Evolutionary conservation across 2,329 filamentous ascomycete genomes (phyloP), one percentile per base, ranked within the genome.

Genomic region (Pyrenophora graminea): DNA sequence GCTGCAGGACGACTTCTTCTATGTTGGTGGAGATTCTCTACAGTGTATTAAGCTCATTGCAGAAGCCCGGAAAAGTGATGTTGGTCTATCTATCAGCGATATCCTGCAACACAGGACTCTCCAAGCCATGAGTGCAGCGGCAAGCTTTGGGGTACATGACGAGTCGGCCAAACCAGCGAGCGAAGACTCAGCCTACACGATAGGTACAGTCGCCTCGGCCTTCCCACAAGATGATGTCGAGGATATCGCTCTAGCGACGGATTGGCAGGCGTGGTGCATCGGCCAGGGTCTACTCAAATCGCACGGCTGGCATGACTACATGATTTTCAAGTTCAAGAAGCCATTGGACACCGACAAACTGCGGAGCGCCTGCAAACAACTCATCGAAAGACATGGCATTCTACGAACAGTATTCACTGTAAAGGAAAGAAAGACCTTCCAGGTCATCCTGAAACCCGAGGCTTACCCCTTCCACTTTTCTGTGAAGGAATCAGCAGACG

Each of bases 291-390:
- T 47, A 10, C 27, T 47, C 36, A 47, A 47, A 25, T 40, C 44
- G 10, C 44, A 47, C 40, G 44, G 44, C 44, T 47, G 44, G 44
- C 44, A 47, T 33, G 44, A 47, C 19, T 47, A 47, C 37, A 47
- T 47, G 44, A 40, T 47, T 18, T 47, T 47, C 44, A 47, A 34
- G 10, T 47, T 47, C 13, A 1, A 27, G 8, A 47, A 40, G 39
- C 18, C 37, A 4, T 19, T 47, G 6, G 27, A 40, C 33, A 8
- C 39, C 19, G 44, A 33, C 1, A 47, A 23, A 27, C 19, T 47
- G 9, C 36, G 19, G 7, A 13, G 33, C 9, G 27, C 44, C 31
- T 47, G 44, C 37, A 37, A 15, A 18, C 27, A 47, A 31, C 36
- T 47, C n/a, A 23, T 47, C 13, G 37, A 39, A 1, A 31, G 9